Conservation (phyloP, 441 rosid species). For the Omphalea diandra region DNA sequence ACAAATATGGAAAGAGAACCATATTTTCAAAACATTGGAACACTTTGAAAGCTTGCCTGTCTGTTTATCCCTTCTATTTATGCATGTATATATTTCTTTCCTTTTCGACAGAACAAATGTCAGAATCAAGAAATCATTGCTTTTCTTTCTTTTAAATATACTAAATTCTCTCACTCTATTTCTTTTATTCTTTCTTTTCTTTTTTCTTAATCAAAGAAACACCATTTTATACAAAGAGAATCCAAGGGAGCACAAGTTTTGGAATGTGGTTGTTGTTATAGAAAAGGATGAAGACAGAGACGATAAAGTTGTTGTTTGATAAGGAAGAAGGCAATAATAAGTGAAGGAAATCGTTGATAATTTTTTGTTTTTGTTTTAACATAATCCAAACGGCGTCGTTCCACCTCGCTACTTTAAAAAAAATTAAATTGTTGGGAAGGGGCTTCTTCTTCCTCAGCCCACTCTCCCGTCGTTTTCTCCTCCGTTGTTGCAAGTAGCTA, state of each 20-base stretch:
- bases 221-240: background rate
- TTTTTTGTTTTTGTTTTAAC: too few species aligned
- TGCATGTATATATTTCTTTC: background rate
- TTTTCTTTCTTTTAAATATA: conserved; percentile 18
- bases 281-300: conserved; percentile 21
- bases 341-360: conserved; percentile 39
- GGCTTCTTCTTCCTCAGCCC: too few species aligned
- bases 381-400: too few species aligned
- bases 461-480: too few species aligned
- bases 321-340: conserved; percentile 27
- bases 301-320: conserved; percentile 24
- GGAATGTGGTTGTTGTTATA: background rate
- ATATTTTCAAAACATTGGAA: background rate
- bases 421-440: too few species aligned
- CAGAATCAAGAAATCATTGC: conserved; percentile 22
- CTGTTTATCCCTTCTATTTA: background rate
- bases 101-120: conserved; percentile 31
- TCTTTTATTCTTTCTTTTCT: too few species aligned
- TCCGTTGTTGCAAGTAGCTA: too few species aligned
- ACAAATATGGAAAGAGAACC: too few species aligned
- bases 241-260: background rate
- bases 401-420: too few species aligned
- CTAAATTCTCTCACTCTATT: too few species aligned
- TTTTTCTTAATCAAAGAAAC: background rate
- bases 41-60: background rate